phyloP scores from a whole-genome alignment of 306 rosid genomes.

The Sophora flavescens region DNA sequence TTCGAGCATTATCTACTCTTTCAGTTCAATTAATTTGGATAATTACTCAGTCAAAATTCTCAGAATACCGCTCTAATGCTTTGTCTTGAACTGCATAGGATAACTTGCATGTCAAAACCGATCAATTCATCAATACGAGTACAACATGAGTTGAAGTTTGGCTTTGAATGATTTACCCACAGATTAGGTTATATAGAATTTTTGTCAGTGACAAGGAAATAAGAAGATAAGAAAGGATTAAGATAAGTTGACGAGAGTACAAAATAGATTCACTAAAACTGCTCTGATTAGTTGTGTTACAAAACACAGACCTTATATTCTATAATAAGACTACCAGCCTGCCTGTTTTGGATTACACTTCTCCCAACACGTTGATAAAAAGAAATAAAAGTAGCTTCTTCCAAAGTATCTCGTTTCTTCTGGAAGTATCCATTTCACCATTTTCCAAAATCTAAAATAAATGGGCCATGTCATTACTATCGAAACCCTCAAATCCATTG shows the following conservation, averaged over 20 bases:
- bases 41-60: not conserved
- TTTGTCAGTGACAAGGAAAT: not conserved
- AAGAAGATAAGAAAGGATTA: not conserved
- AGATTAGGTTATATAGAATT: not conserved
- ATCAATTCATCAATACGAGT: not conserved
- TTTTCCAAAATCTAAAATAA: constrained; percentile 7
- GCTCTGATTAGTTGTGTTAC: not conserved
- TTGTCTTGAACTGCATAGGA: constrained; percentile 4
- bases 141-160: not conserved
- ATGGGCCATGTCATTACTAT: not conserved
- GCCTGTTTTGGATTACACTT: not conserved
- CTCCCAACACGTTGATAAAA: too few species aligned
- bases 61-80: not conserved
- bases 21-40: not conserved
- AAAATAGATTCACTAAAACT: not conserved
- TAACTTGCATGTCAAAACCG: not conserved
- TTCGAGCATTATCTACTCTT: not conserved
- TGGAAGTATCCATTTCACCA: not conserved
- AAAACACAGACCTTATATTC: not conserved
- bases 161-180: not conserved
- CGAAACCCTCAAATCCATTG: not conserved
- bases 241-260: not conserved
- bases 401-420: not conserved
- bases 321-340: not conserved
- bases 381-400: not conserved